phyloP scores from a whole-genome alignment of 805 yeast species.

The Ogataea populi-albae region DNA sequence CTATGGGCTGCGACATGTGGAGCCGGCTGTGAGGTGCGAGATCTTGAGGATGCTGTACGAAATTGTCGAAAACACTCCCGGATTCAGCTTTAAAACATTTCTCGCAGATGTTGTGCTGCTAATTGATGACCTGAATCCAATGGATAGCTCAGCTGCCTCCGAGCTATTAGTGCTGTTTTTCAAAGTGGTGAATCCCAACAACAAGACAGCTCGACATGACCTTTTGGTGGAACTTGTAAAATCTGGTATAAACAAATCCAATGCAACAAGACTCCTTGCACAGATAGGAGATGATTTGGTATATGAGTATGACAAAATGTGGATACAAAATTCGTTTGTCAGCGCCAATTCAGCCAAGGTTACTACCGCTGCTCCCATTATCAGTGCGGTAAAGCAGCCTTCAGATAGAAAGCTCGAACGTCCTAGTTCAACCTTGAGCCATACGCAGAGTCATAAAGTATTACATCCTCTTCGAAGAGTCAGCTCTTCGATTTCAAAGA shows the following conservation, averaged over 20 bases:
- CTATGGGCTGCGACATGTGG: constrained; percentile 40
- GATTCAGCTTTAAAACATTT: constrained; percentile 33
- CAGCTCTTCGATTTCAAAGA: constrained; percentile 1
- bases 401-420: constrained; percentile 4
- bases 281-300: constrained; percentile 31
- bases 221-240: constrained; percentile 40
- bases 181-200: constrained; percentile 29
- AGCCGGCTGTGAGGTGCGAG: constrained; percentile 39
- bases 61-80: constrained; percentile 36
- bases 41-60: constrained; percentile 44
- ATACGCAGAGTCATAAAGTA: constrained; percentile 3
- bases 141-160: constrained; percentile 18
- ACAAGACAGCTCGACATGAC: constrained; percentile 43
- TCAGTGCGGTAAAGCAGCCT: background rate
- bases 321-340: constrained; percentile 22
- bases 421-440: constrained; percentile 15
- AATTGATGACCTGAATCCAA: constrained; percentile 17
- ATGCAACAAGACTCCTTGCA: constrained; percentile 26
- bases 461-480: constrained; percentile 1
- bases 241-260: constrained; percentile 30
- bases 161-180: constrained; percentile 38
- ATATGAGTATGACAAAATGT: constrained; percentile 13
- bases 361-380: constrained; percentile 15
- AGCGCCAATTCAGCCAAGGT: constrained; percentile 30
- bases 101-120: constrained; percentile 25